Conservation (phyloP, 169 alveolate genomes). For the Plasmodium vivax region DNA sequence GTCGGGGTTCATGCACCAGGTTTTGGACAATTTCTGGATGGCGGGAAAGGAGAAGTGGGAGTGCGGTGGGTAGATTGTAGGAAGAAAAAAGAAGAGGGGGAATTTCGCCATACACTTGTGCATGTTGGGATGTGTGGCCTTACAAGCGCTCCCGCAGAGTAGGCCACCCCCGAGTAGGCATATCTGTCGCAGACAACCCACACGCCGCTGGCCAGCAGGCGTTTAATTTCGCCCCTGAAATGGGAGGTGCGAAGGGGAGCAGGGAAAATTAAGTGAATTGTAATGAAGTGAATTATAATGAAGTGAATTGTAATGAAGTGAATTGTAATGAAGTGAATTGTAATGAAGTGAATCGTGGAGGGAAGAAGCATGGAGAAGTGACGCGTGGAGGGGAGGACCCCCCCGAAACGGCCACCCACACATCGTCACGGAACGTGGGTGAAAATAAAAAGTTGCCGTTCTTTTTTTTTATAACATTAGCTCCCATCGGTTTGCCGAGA, state of each 20-base stretch:
- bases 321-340: not conserved
- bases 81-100: not conserved
- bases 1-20: conserved; percentile 73
- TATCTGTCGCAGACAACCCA: conserved; percentile 93
- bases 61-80: not conserved
- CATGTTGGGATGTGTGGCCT: not conserved
- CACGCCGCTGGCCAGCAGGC: conserved; percentile 85
- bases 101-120: not conserved
- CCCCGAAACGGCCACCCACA: not conserved
- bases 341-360: not conserved
- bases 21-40: conserved; percentile 33
- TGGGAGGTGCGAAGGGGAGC: not conserved
- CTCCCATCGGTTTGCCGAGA: conserved; percentile 97
- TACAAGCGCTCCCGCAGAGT: conserved; percentile 94
- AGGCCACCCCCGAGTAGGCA: conserved; percentile 96
- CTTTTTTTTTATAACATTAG: conserved; percentile 58
- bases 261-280: not conserved
- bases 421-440: not conserved
- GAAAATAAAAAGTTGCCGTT: not conserved
- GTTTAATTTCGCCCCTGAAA: conserved; percentile 81
- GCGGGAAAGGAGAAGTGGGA: not conserved
- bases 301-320: not conserved
- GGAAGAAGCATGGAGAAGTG: not conserved
- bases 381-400: not conserved
- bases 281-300: too few relatives aligned